A percentile compares a stretch with the other conserved stretches of the same genome.
Conservation (phyloP, 116 monocot genomes). For the Dioscorea cayenensis region DNA sequence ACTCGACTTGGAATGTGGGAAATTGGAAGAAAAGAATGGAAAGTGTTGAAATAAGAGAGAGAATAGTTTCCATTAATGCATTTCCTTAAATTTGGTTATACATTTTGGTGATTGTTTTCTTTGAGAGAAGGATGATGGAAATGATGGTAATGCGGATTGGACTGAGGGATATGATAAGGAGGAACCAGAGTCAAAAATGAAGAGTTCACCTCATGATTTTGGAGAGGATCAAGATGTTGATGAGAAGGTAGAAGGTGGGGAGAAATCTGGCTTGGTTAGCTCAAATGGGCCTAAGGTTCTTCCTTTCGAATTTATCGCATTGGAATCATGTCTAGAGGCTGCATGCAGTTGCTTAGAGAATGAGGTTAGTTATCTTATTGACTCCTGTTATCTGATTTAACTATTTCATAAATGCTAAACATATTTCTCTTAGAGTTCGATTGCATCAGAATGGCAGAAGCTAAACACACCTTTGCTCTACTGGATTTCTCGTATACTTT, state of each 20-base stretch:
- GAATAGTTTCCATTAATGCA: too few relatives aligned
- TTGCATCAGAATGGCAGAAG: too few relatives aligned
- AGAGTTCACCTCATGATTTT: not conserved
- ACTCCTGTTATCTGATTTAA: not conserved
- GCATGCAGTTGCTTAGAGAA: constrained; percentile 69
- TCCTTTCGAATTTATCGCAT: constrained; percentile 72
- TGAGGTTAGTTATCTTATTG: constrained; percentile 31
- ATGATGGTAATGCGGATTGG: constrained; percentile 1
- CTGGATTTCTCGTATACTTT: too few relatives aligned
- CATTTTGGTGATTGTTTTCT: not conserved
- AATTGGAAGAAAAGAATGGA: too few relatives aligned
- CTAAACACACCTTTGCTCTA: too few relatives aligned
- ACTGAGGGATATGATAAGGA: constrained; percentile 4
- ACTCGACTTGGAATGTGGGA: too few relatives aligned
- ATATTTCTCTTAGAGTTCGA: too few relatives aligned
- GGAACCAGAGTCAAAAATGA: constrained; percentile 1
- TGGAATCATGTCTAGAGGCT: constrained; percentile 70
- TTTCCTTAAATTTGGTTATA: too few relatives aligned
- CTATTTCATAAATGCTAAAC: not conserved
- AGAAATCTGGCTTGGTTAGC: not conserved
- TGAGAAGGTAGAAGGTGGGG: constrained; percentile 2
- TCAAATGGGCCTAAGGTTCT: constrained; percentile 19
- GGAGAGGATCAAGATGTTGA: not conserved
- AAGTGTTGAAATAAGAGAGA: too few relatives aligned
- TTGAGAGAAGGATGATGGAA: constrained; percentile 8